Base-by-base conservation (phyloP, 2,329 filamentous ascomycete species). In the Aphanoascus verrucosus region DNA sequence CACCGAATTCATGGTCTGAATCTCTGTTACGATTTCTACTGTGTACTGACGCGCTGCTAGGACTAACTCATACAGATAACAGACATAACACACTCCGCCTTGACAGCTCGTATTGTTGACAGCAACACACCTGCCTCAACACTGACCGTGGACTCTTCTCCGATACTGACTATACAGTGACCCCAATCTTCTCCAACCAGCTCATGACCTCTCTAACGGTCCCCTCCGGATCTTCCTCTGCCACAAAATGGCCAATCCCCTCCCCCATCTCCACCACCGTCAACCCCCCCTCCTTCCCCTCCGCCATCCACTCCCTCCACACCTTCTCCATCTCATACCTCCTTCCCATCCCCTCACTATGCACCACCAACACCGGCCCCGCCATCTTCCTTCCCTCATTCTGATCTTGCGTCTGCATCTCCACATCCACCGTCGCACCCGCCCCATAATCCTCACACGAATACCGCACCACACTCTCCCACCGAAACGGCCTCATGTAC, bases 361-460 rank as follows among this genome's bases (percentile, higher is more conserved):
- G 77, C 55, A 77, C 61, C 9, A 76, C 68, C 56, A 77, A 56
- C 12, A 67, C 63, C 15, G 71, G 70, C 19, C 70, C 61, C 20
- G 63, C 60, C 2, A 78, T 63, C 61, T 74, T 76, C 57, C 66
- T 64, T 2, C 72, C 74, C 1, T 59, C 62, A 46, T 64, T 63
- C 60, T 77, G 74, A 60, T 78, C 76, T 20, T 64, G 62, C 43
- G 63, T 65, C 64, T 78, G 74, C 57, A 68, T 63, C 14, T 65
- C 61, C 8, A 69, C 65, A 59, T 78, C 76, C 23, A 67, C 65
- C 14, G 58, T 59, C 1, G 73, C 70, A 1, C 69, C 73, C 3
- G 72, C 69, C 14, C 69, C 63, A 56, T 78, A 78, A 60, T 78
- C 75, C 50, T 72, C 72, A 57, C 72, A 75, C 28, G 62, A 67